Percentiles rank a stretch among this genome's conserved stretches.
Conservation (phyloP, 345 rosid species). For the Eucalyptus dawsonii region DNA sequence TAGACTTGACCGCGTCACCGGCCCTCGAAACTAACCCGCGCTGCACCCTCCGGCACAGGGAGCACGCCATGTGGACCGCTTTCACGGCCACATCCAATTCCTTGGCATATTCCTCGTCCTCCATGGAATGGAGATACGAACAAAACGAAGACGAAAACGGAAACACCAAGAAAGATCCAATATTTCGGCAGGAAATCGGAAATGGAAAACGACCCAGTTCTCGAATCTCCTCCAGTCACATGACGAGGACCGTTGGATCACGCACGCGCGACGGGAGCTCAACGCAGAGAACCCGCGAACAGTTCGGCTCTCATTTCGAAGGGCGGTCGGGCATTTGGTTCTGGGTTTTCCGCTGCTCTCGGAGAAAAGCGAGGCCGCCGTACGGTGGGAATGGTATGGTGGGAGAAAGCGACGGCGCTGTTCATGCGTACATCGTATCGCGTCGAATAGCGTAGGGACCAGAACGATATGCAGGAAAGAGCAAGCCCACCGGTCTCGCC, state of each 20-base stretch:
- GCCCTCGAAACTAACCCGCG: conserved; percentile 25
- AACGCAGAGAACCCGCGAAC: background rate
- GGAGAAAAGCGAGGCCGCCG: background rate
- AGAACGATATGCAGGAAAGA: background rate
- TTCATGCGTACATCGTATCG: background rate
- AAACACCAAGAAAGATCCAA: background rate
- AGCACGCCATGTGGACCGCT: conserved; percentile 69
- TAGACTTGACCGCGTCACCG: conserved; percentile 33
- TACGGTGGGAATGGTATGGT: background rate
- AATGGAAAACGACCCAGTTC: background rate
- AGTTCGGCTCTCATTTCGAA: background rate
- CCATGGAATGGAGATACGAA: background rate
- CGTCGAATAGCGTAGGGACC: background rate
- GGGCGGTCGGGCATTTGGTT: background rate
- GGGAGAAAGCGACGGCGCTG: background rate
- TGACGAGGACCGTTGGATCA: background rate
- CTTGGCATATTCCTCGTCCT: conserved; percentile 10
- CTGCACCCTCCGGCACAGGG: conserved; percentile 73
- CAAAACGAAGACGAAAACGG: background rate
- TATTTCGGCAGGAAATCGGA: background rate
- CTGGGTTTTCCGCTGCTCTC: background rate
- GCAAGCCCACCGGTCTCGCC: no score
- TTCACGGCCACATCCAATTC: conserved; percentile 81
- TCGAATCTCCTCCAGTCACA: background rate
- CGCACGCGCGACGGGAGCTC: background rate